These are phyloP conservation scores for Clonostachys rhizophaga DNA, from an alignment of 2,329 filamentous ascomycete genomes.

Conservation along the genomic window DNA sequence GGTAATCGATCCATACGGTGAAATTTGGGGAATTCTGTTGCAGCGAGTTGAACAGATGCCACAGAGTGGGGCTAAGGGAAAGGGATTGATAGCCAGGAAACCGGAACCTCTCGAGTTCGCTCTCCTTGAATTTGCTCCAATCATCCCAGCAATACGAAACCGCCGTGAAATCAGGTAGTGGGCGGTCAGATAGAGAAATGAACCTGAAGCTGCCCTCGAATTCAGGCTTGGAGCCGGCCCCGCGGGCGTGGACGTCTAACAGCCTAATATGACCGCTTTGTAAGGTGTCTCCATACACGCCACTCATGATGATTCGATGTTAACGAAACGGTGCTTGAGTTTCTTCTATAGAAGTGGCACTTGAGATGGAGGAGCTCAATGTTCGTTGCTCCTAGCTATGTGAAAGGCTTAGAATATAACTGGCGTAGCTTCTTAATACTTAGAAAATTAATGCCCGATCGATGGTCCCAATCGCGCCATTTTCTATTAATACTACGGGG, in stretches of 20 bases:
- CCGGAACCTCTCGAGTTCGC: background rate
- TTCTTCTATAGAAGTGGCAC: no score
- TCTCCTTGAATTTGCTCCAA: background rate
- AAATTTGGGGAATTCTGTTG: background rate
- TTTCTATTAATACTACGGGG: no score
- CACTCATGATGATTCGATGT: no score
- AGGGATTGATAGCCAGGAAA: background rate
- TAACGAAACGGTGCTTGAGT: no score
- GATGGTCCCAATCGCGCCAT: no score
- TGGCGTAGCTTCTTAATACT: no score
- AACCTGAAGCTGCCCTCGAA: background rate
- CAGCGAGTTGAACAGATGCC: background rate
- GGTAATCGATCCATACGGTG: constrained; percentile 7
- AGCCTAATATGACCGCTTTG: background rate
- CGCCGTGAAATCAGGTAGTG: background rate
- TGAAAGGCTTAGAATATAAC: no score
- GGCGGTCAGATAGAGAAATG: background rate
- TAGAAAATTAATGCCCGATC: no score
- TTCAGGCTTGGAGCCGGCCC: background rate
- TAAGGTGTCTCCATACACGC: no score
- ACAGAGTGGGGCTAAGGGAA: background rate
- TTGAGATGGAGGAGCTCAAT: no score
- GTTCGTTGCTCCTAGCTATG: no score
- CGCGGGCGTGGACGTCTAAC: background rate
- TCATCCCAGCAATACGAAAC: background rate